A percentile compares a stretch with the other conserved stretches of the same genome.
phyloP scores from a whole-genome alignment of 768 basidiomycete genomes.

The Kwoniella heveanensis region DNA sequence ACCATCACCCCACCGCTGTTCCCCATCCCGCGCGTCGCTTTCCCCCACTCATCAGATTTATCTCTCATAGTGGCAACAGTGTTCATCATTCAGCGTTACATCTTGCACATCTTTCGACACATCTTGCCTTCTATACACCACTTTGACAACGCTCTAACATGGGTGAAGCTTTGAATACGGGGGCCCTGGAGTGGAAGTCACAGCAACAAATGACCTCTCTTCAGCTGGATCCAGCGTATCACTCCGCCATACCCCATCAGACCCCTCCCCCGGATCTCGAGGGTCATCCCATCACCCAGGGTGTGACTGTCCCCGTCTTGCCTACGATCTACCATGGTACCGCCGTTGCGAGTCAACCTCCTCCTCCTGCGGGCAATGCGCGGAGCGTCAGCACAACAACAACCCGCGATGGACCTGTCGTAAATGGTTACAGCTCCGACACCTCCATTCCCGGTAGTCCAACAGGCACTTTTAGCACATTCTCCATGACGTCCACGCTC shows the following conservation, averaged over 20 bases:
- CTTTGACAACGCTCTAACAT: too few species aligned
- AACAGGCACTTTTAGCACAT: constrained; percentile 13
- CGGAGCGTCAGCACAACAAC: too few species aligned
- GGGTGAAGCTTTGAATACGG: too few species aligned
- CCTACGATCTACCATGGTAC: not conserved
- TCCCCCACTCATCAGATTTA: too few species aligned
- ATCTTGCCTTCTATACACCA: too few species aligned
- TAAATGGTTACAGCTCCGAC: not conserved
- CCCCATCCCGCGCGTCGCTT: too few species aligned
- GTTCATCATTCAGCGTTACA: too few species aligned
- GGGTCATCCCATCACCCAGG: not conserved
- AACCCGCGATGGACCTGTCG: not conserved
- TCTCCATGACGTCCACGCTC: constrained; percentile 17
- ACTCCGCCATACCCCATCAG: not conserved
- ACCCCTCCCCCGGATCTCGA: not conserved
- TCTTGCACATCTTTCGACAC: too few species aligned
- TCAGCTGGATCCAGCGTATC: not conserved
- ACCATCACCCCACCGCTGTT: too few species aligned
- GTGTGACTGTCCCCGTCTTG: not conserved
- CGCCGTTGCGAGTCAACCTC: not conserved
- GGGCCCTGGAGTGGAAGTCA: too few species aligned
- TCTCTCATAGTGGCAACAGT: too few species aligned
- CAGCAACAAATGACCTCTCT: not conserved
- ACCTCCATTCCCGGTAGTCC: constrained; percentile 3
- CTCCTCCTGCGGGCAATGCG: too few species aligned